Evolutionary conservation across 2,329 filamentous ascomycete species (phyloP), one percentile per base, ranked within the genome.

Genomic region (Blastomyces parvus): DNA sequence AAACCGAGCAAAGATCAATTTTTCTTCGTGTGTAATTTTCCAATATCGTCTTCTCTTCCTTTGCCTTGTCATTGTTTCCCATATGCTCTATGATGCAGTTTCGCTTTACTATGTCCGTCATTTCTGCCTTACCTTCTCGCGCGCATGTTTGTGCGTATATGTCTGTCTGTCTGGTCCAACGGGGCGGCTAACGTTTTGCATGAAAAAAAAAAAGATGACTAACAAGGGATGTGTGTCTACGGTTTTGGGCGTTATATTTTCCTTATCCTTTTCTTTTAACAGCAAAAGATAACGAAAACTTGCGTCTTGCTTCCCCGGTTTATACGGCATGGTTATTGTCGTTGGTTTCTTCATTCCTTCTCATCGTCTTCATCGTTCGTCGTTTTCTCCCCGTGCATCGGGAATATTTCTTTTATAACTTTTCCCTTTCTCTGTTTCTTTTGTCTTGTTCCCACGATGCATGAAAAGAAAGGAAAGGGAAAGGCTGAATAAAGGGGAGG

Each of bases 41-140:
- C 22, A 14, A 66, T 50, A 64, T 62, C 56, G 66, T 63, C 65
- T 63, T 61, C 66, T 68, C 64, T 70, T 71, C 69, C 66, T 52
- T 52, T 14, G 6, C 25, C n/a, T 65, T 68, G 63, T 68, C 71
- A 67, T 68, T 65, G 69, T 68, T 69, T 69, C 70, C 74, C 70
- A 72, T 70, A 72, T 69, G 71, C 72, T n/a, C 70, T 72, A 73
- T 71, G 72, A 75, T 76, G 74, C 73, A 72, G 71, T 68, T 69
- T 69, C 48, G 6, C 7, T 48, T 48, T 30, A 25, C 4, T 11
- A 27, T 30, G 25, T 52, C 13, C 48, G 68, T 70, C 69, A 66
- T 66, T 69, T 67, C 48, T 52, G 22, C 13, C 22, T 7, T 13
- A 30, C 30, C 8, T 52, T 52, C 11, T 52, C 22, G 22, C 46